Conservation (phyloP, 2,329 filamentous ascomycete genomes). For the Exophiala spinifera region DNA sequence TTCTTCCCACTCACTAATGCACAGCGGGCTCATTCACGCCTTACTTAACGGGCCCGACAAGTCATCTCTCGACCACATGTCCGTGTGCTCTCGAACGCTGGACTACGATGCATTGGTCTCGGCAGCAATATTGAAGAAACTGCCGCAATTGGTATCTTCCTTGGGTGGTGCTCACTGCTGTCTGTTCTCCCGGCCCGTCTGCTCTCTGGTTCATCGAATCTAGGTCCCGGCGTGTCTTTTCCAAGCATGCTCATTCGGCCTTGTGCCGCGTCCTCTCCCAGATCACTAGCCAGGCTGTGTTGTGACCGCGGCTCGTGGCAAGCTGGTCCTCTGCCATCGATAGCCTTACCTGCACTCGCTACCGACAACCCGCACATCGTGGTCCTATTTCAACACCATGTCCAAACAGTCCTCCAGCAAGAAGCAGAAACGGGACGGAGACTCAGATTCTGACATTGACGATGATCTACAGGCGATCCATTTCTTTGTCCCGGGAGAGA, state of each 20-base stretch:
- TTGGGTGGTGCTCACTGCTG: conserved; percentile 5
- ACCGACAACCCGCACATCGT: conserved; percentile 4
- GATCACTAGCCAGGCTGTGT: conserved; percentile 17
- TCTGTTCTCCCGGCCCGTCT: conserved; percentile 7
- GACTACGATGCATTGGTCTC: conserved; percentile 7
- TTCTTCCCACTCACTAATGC: conserved; percentile 1
- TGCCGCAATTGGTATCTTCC: conserved; percentile 11
- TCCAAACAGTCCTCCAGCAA: conserved; percentile 11
- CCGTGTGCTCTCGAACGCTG: too few relatives aligned
- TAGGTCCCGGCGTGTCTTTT: conserved; percentile 15
- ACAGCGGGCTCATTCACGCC: neutral
- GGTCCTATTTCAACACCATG: conserved; percentile 9
- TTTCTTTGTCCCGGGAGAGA: conserved; percentile 24
- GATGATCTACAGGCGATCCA: conserved; percentile 22
- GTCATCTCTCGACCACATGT: neutral
- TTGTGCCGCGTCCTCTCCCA: conserved; percentile 9
- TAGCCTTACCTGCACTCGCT: conserved; percentile 15
- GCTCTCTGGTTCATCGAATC: conserved; percentile 16
- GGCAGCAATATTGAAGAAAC: conserved; percentile 8
- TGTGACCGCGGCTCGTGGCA: conserved; percentile 17
- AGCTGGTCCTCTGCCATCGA: conserved; percentile 13
- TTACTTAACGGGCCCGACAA: conserved; percentile 1
- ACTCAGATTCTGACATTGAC: conserved; percentile 15
- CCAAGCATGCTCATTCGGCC: conserved; percentile 26
- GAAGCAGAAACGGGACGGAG: conserved; percentile 18